Evolutionary conservation across 139 green algal genomes (phyloP).

Genomic region (Edaphochlamys debaryana): DNA sequence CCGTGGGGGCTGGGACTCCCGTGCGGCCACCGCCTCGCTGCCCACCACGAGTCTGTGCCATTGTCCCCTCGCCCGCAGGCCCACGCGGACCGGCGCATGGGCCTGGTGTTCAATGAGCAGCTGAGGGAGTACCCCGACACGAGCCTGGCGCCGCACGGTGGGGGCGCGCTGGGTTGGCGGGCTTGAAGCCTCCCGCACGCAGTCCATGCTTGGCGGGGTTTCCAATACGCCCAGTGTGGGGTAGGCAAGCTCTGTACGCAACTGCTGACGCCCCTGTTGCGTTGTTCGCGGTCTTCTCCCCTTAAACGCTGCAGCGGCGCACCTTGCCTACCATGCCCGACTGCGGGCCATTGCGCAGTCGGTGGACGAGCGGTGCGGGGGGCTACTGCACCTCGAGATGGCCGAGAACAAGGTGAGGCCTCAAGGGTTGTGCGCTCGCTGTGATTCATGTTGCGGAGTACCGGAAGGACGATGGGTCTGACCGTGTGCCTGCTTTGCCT

Average conservation of each 20-base stretch:
- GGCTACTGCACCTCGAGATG: slow-evolving; percentile 50
- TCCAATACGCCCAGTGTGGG: no score
- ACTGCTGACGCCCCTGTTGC: no score
- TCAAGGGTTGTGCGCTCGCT: no score
- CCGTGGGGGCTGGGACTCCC: not conserved
- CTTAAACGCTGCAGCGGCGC: no score
- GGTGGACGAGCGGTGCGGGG: slow-evolving; percentile 46
- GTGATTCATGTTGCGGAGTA: no score
- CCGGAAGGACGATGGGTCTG: no score
- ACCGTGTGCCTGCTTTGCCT: no score
- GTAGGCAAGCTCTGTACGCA: no score
- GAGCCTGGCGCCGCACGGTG: not conserved
- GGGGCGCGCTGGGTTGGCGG: no score
- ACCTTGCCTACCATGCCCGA: not conserved
- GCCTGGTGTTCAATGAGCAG: slow-evolving; percentile 21
- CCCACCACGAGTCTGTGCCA: not conserved
- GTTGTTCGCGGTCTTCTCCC: no score
- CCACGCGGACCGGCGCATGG: slow-evolving; percentile 32
- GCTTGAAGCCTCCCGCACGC: no score
- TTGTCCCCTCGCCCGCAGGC: not conserved
- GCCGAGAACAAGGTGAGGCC: slow-evolving; percentile 46
- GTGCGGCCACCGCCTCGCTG: not conserved
- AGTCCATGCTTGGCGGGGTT: no score
- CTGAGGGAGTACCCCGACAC: slow-evolving; percentile 50
- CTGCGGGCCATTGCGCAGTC: slow-evolving; percentile 15